Evolutionary conservation across 176 grass and related monocot genomes (phyloP).

Genomic region (Puccinellia tenuiflora): DNA sequence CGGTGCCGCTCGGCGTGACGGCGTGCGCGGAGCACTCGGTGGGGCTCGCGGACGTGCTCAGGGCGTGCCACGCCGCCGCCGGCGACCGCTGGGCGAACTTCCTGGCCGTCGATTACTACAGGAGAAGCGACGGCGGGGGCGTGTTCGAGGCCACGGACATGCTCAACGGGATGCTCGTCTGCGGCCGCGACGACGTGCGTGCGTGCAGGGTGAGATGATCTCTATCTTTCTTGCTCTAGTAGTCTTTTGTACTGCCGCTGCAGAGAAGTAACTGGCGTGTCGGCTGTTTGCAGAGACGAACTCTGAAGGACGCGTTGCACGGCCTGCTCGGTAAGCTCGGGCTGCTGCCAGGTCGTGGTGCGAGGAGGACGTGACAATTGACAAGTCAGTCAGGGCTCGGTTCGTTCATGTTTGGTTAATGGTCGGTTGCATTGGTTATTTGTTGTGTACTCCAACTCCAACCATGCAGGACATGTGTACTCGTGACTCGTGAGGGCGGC

Average conservation of each 20-base stretch:
- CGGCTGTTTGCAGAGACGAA: background rate
- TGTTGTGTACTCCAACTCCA: background rate
- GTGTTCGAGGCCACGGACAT: slow-evolving; percentile 48
- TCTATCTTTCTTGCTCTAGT: background rate
- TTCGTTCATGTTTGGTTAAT: background rate
- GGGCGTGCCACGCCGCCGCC: slow-evolving; percentile 35
- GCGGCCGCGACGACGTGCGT: slow-evolving; percentile 55
- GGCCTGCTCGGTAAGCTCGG: background rate
- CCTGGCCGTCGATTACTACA: slow-evolving; percentile 66
- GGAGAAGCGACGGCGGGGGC: slow-evolving; percentile 62
- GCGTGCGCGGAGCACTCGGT: slow-evolving; percentile 48
- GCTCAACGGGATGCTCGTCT: slow-evolving; percentile 68
- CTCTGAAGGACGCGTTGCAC: background rate
- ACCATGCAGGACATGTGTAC: background rate
- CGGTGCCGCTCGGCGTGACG: slow-evolving; percentile 26
- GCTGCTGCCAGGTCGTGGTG: background rate
- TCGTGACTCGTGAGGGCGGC: background rate
- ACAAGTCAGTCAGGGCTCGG: background rate
- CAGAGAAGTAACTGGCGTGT: no score
- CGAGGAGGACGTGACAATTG: background rate
- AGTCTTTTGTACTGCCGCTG: no score
- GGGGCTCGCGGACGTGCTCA: slow-evolving; percentile 31
- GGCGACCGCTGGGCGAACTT: slow-evolving; percentile 65
- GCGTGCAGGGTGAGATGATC: slow-evolving; percentile 39
- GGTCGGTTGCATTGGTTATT: background rate